Base-by-base conservation (phyloP, 768 basidiomycete species). In the Tricholoma matsutake region DNA sequence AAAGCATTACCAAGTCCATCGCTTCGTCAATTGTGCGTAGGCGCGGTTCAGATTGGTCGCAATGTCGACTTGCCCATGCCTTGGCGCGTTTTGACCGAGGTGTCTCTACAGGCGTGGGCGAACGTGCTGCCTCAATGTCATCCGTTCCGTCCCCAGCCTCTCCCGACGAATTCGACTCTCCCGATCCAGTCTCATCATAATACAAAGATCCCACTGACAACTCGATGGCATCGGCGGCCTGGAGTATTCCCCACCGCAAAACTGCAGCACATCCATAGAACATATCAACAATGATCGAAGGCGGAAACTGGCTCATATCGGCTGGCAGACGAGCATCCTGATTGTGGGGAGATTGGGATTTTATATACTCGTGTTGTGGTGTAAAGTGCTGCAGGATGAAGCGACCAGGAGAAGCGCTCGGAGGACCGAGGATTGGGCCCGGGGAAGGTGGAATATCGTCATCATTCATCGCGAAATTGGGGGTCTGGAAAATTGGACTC, bases 231-330 rank as follows among this genome's bases (percentile, higher is more conserved):
- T 43, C 16, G n/a, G 47, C 1, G 35, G 54, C 54, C 54, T 35
- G 16, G 37, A 18, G 31, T 18, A 25, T 56, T 14, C 37, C 22
- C 55, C 55, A 56, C 6, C 37, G 22, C 37, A 41, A 56, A 34
- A 56, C n/a, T 56, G 55, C 55, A 28, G 37, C 55, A 56, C 55
- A 56, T 25, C 55, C 55, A 56, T 56, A 56, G 22, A 56, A 56
- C 55, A 56, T 56, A 56, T 56, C 55, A 56, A 41, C 37, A 56
- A 56, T 39, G 55, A 56, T 28, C 14, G 55, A 39, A 56, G 55
- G 55, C 39, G 39, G 39, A 56, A 56, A 56, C 55, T 56, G 55
- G 39, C 55, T 43, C 55, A 56, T 56, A 56, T 56, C 22, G 39
- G 55, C 55, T 56, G 55, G 55, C 6, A 56, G 39, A 56, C 39